Evolutionary conservation across 345 rosid genomes (phyloP), one percentile per base, ranked within the genome.

Genomic region (Schrenkiella parvula): DNA sequence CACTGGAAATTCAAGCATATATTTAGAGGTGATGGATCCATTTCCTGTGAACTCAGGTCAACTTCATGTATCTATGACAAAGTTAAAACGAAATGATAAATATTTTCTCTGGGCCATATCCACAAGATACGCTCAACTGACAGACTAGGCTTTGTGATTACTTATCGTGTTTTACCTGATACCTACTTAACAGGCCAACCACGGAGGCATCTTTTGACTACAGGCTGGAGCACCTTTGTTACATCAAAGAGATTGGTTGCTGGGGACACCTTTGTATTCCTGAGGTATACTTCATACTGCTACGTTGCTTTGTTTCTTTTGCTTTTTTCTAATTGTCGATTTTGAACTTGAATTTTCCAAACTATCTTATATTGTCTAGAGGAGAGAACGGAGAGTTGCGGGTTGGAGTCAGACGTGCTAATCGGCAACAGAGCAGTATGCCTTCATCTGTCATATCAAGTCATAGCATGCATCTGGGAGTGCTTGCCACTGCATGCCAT

Each of bases 211-310:
- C 80, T 91, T 72, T 87, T 95, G 54, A 91, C 96, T 12, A 91
- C 99, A 0, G 99, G 97, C 18, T 95, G 97, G 99, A 95, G 97
- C 79, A 87, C 93, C 8, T 95, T 91, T 78, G 96, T 95, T 39
- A 80, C 96, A 61, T 88, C 96, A 11, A 95, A 91, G 83, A 86
- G 84, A 84, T 80, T 95, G 70, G 90, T 84, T 47, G 95, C 96
- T 6, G 92, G 97, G 28, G 99, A 91, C 82, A 81, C 93, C 28
- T 89, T 95, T 66, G 93, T 95, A 17, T 91, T 95, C 77, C 68
- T 95, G 29, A 91, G 99, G 97, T 95, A 71, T 22, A 52, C 57
- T 4, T 56, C 63, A 18, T 54, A 9, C 46, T 70, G 46, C 31
- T 42, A 35, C 62, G 28, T 58, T 42, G 42, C 29, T 70, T 11